Base-by-base conservation (phyloP, 1,139 yeast species). In the Debaryomyces udenii region DNA sequence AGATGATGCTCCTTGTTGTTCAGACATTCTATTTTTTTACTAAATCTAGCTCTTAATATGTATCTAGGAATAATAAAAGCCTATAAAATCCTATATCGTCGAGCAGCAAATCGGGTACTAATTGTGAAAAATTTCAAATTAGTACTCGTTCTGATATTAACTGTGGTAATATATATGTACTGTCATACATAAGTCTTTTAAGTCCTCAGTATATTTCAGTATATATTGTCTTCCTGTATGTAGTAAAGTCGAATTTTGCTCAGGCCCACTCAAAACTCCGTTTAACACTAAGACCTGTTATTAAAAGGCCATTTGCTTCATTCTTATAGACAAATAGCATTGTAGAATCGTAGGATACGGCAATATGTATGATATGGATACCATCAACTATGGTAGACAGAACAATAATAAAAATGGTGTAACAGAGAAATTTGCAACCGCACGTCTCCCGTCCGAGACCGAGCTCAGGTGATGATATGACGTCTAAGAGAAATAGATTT, bases 1-100 rank as follows among this genome's bases (percentile, higher is more conserved):
- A 38, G 57, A 41, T 28, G 59, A 48, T 41, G 38, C 29, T 29
- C 31, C 38, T 36, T 38, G 41, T 29, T 39, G 44, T 27, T 39
- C 41, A 27, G 42, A 42, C 45, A 40, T 42, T 37, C 31, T 37
- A 20, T 18, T 31, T 14, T 9, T 36, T 23, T 10, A 27, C 17
- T 27, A 17, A 14, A 26, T 28, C 31, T 20, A 37, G 27, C 26
- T 24, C 24, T 37, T 31, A 37, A 16, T 37, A 37, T 37, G n/a
- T 29, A 18, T 14, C 10, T 24, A 10, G 26, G 15, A 14, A n/a
- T 22, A 11, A 16, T 13, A 34, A 34, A 28, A 22, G 18, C 20
- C 36, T 37, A n/a, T 14, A 22, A 31, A 28, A 20, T 36, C 31
- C n/a, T 28, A 26, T 22, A 30, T 37, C 36, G 40, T 31, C 40